Percentiles rank a stretch among this genome's conserved stretches.
Evolutionary conservation across 2,329 filamentous ascomycete genomes (phyloP).

Genomic region (Plectosphaerella plurivora): DNA sequence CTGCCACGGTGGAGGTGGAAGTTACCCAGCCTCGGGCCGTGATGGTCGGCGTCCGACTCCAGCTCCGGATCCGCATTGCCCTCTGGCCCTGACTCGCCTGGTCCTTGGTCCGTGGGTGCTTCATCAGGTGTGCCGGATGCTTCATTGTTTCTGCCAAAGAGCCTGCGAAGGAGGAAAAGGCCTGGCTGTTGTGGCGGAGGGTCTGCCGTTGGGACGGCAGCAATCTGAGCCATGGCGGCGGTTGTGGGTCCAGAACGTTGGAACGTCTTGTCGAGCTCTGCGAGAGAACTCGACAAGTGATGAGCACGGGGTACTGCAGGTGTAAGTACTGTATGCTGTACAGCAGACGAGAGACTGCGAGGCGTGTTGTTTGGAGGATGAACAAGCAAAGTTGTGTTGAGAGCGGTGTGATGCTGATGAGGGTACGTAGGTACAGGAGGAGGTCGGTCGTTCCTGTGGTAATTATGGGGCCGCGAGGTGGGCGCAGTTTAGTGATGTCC

Average conservation of each 20-base stretch:
- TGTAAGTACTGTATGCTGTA: background rate
- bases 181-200: constrained; percentile 4
- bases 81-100: constrained; percentile 3
- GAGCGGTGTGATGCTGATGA: constrained; percentile 9
- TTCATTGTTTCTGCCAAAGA: constrained; percentile 11
- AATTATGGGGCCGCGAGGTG: constrained; percentile 7
- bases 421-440: background rate
- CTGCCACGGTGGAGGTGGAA: constrained; percentile 40
- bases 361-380: background rate
- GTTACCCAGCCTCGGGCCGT: constrained; percentile 25
- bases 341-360: too few species aligned
- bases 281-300: background rate
- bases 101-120: background rate
- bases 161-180: constrained; percentile 9
- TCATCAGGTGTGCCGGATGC: constrained; percentile 1
- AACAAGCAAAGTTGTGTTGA: constrained; percentile 9
- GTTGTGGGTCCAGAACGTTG: background rate
- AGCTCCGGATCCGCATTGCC: constrained; percentile 12
- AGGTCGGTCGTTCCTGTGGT: background rate
- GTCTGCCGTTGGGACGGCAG: constrained; percentile 5
- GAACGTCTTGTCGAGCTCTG: constrained; percentile 1
- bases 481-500: background rate
- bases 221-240: constrained; percentile 8
- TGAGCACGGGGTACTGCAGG: background rate
- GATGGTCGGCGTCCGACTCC: constrained; percentile 19